Conservation (phyloP, 1,139 yeast genomes). For the Hyphopichia fennica region DNA sequence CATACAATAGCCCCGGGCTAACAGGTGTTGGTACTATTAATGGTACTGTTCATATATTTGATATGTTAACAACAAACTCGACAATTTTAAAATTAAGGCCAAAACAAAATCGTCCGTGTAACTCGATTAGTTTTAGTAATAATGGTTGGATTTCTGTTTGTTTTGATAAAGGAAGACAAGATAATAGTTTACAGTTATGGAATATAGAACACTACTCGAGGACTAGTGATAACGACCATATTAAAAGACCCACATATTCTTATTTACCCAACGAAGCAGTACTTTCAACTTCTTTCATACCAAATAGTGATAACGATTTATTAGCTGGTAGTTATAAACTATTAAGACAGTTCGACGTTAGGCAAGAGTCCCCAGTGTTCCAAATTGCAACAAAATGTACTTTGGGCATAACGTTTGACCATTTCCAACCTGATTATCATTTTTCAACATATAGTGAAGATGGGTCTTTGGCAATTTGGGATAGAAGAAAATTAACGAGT, state of each 20-base stretch:
- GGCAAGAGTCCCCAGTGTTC: constrained; percentile 66
- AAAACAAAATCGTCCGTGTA: constrained; percentile 73
- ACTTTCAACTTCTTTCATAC: constrained; percentile 65
- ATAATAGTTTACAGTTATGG: constrained; percentile 78
- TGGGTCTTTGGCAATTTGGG: constrained; percentile 87
- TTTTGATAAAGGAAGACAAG: constrained; percentile 77
- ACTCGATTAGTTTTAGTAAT: constrained; percentile 67
- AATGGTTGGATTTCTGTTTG: constrained; percentile 74
- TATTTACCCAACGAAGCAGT: constrained; percentile 76
- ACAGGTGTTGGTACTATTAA: constrained; percentile 73
- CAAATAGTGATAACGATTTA: constrained; percentile 55
- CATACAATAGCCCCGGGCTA: constrained; percentile 55
- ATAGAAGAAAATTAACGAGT: constrained; percentile 61
- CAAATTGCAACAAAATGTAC: constrained; percentile 79
- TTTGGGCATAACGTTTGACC: constrained; percentile 68
- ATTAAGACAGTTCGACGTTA: constrained; percentile 73
- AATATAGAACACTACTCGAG: constrained; percentile 63
- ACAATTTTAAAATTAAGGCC: constrained; percentile 54
- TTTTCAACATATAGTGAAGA: constrained; percentile 81
- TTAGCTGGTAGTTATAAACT: constrained; percentile 79
- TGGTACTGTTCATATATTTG: constrained; percentile 67
- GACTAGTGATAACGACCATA: constrained; percentile 40
- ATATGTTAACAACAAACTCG: constrained; percentile 45
- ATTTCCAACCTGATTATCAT: constrained; percentile 55
- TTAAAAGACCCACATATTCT: constrained; percentile 56